phyloP scores from a whole-genome alignment of 2,329 filamentous ascomycete genomes.

The Aspergillus hortae region DNA sequence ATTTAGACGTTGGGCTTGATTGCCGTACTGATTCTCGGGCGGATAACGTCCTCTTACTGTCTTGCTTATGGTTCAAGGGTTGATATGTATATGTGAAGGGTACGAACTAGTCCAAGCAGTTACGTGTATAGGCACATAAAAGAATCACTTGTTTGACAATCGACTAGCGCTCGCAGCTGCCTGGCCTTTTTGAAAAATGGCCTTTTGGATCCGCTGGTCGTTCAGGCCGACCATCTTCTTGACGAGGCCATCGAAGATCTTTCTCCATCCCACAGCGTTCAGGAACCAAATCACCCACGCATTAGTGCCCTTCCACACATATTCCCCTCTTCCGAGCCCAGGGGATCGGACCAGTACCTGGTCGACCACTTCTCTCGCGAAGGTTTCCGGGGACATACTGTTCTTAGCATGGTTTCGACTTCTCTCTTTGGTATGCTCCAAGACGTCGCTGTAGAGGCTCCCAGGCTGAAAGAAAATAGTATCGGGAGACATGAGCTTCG shows the following conservation, averaged over 20 bases:
- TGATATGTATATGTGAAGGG: no score
- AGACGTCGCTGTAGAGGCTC: not conserved
- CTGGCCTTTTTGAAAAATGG: not conserved
- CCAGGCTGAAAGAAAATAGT: not conserved
- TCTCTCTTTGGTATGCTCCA: not conserved
- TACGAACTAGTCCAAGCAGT: no score
- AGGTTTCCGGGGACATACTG: not conserved
- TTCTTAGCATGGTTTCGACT: not conserved
- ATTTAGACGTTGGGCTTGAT: no score
- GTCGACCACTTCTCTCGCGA: not conserved
- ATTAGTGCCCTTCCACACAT: slow-evolving; percentile 4
- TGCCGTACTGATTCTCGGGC: no score
- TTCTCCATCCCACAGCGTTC: not conserved
- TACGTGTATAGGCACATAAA: no score
- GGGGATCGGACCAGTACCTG: not conserved
- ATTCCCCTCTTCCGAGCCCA: not conserved
- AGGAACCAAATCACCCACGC: not conserved
- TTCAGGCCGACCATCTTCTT: not conserved
- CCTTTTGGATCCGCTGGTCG: not conserved
- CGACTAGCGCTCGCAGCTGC: no score
- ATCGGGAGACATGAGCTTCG: not conserved
- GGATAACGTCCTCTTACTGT: no score
- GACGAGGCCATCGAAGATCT: not conserved
- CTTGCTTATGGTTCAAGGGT: no score
- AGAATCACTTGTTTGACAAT: no score